Base-by-base conservation (phyloP, 495 filamentous ascomycete species). In the Xylaria venustula region DNA sequence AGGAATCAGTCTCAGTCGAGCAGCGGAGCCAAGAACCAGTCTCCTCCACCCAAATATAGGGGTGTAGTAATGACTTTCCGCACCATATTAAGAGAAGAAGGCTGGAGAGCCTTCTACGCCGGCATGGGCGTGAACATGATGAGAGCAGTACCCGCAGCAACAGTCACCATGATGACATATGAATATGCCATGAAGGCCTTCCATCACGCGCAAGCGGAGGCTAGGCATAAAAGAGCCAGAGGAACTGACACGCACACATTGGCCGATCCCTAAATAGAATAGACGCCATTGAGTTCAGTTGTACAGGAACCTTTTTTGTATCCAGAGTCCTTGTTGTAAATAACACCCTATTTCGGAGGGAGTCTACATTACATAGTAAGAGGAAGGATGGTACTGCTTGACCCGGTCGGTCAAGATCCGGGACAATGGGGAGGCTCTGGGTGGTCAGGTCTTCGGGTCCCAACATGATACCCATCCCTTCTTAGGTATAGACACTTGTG, bases 91-190 rank as follows among this genome's bases (percentile, higher is more conserved):
- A 76, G 79, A 22, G 94, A 99, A 73, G 94, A 99, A 73, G 94
- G 94, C 1, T 97, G 95, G 92, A 81, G 88, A 50, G 95, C 92
- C 7, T 97, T 99, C 70, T 99, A 99, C 70, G 91, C 92, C 20
- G 94, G 94, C 26, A 95, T 99, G 84, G 95, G 94, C 36, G 96
- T 93, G 34, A 99, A 99, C 75, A 88, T 99, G 82, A 90, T 97
- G 80, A 85, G 94, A 52, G 95, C 94, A 15, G 87, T 99, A 19
- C 94, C 94, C 22, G 91, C 93, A 32, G 93, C 93, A 20, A 95
- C 95, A 70, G 97, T 96, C 36, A 98, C 94, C 7, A 92, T 99
- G 85, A 83, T 99, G 66, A 98, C 94, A 19, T 99, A 96, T 72
- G 94, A 99, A 77, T 91, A 87, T 69, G 76, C 90, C 48, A 90